A percentile compares a stretch with the other conserved stretches of the same genome.
Conservation (phyloP, 441 rosid genomes). For the Mallotus repandus region DNA sequence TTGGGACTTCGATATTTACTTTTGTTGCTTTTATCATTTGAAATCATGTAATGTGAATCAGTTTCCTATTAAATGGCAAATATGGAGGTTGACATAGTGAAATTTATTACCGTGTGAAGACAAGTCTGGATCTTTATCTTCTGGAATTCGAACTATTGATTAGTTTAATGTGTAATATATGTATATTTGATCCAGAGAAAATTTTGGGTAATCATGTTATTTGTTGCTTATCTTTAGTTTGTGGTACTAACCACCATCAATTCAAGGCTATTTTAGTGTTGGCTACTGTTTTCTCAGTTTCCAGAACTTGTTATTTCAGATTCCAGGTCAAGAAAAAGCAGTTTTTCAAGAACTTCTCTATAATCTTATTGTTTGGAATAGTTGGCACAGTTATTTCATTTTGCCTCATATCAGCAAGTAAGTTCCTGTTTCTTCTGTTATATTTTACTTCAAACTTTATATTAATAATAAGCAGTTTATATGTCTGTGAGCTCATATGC, state of each 20-base stretch:
- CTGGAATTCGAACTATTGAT: neutral
- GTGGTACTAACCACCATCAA: conserved; percentile 1
- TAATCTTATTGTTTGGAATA: conserved; percentile 61
- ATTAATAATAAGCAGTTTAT: neutral
- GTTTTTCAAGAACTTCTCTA: conserved; percentile 69
- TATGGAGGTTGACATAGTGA: neutral
- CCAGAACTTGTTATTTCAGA: conserved; percentile 36
- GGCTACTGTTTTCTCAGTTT: conserved; percentile 12
- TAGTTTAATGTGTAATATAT: neutral
- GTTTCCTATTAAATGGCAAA: neutral
- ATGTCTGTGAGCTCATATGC: conserved; percentile 3
- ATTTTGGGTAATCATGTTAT: neutral
- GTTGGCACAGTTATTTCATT: conserved; percentile 70
- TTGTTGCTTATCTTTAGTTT: neutral
- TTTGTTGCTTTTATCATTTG: neutral
- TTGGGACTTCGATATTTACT: neutral
- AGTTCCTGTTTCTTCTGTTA: conserved; percentile 13
- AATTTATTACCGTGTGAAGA: no score
- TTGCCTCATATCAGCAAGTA: conserved; percentile 60
- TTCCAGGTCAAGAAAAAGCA: conserved; percentile 81
- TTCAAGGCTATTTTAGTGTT: neutral
- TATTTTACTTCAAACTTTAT: neutral
- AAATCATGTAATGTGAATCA: neutral
- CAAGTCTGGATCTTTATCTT: neutral
- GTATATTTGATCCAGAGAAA: neutral